A percentile compares a stretch with the other conserved stretches of the same genome.
phyloP scores from a whole-genome alignment of 1,284 basidiomycete genomes.

The Mycena sp. region DNA sequence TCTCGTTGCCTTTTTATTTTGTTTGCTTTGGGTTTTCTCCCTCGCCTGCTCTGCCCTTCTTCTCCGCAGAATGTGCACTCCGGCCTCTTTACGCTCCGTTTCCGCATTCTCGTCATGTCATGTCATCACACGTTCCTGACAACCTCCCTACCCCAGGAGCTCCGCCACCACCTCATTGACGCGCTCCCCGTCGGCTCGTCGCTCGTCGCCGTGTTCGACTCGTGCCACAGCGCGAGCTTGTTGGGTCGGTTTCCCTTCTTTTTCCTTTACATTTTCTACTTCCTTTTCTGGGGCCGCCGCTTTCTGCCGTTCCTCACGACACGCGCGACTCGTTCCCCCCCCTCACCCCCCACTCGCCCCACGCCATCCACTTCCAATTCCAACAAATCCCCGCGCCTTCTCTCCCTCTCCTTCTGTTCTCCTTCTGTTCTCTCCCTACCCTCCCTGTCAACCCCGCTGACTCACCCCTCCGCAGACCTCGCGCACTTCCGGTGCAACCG shows the following conservation, averaged over 20 bases:
- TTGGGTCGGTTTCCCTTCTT: conserved; percentile 41
- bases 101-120: not conserved
- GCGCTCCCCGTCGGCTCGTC: conserved; percentile 50
- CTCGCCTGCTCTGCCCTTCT: no score
- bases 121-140: not conserved
- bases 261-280: not conserved
- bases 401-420: not conserved
- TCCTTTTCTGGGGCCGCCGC: not conserved
- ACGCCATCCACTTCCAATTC: no score
- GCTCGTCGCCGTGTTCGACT: conserved; percentile 58
- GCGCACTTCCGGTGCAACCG: conserved; percentile 56
- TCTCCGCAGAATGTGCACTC: no score
- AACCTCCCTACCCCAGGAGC: conserved; percentile 39
- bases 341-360: no score
- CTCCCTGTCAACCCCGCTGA: not conserved
- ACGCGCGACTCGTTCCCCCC: no score
- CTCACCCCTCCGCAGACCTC: conserved; percentile 42
- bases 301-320: no score
- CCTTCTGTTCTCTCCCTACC: not conserved
- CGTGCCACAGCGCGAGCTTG: conserved; percentile 57
- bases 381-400: not conserved
- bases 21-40: no score
- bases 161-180: conserved; percentile 49
- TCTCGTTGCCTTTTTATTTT: not conserved
- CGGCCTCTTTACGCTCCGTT: no score